A percentile compares a stretch with the other conserved stretches of the same genome.
Conservation (phyloP, 2,329 filamentous ascomycete genomes). For the Colletotrichum sidae region DNA sequence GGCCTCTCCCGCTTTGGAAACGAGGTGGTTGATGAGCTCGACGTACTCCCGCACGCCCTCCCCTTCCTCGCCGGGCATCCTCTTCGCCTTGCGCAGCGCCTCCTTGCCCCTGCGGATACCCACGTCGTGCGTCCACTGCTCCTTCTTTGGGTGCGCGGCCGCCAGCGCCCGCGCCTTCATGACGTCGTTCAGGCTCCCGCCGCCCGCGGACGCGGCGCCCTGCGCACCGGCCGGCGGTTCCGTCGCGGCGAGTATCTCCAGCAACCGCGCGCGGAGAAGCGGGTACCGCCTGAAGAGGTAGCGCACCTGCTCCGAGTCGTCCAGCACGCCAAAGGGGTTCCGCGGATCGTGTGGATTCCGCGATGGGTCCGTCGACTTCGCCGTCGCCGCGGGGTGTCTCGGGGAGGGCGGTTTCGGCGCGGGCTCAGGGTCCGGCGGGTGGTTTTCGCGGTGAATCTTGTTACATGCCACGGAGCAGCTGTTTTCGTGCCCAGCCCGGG, state of each 20-base stretch:
- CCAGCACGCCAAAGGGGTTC: constrained; percentile 64
- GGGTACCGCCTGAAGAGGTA: constrained; percentile 66
- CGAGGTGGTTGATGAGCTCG: constrained; percentile 64
- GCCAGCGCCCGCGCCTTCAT: constrained; percentile 35
- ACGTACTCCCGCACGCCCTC: constrained; percentile 72
- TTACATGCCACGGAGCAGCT: constrained; percentile 72
- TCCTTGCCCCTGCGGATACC: constrained; percentile 68
- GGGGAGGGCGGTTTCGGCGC: constrained; percentile 43
- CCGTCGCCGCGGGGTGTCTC: constrained; percentile 45
- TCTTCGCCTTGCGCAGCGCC: constrained; percentile 62
- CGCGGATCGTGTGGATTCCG: constrained; percentile 35
- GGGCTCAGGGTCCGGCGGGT: constrained; percentile 55
- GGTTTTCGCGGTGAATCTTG: constrained; percentile 62
- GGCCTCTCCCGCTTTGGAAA: constrained; percentile 50
- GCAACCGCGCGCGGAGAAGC: constrained; percentile 57
- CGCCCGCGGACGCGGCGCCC: not conserved
- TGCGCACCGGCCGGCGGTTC: constrained; percentile 52
- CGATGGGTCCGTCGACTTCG: not conserved
- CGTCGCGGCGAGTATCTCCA: constrained; percentile 62
- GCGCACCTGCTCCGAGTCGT: constrained; percentile 61
- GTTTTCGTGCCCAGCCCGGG: constrained; percentile 4
- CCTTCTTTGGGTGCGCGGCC: constrained; percentile 45
- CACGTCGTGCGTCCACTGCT: constrained; percentile 68
- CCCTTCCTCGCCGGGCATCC: constrained; percentile 63
- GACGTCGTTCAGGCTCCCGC: constrained; percentile 37